These are phyloP conservation scores for Crassisporium funariophilum DNA, from an alignment of 768 basidiomycete species.

Conservation along the genomic window DNA sequence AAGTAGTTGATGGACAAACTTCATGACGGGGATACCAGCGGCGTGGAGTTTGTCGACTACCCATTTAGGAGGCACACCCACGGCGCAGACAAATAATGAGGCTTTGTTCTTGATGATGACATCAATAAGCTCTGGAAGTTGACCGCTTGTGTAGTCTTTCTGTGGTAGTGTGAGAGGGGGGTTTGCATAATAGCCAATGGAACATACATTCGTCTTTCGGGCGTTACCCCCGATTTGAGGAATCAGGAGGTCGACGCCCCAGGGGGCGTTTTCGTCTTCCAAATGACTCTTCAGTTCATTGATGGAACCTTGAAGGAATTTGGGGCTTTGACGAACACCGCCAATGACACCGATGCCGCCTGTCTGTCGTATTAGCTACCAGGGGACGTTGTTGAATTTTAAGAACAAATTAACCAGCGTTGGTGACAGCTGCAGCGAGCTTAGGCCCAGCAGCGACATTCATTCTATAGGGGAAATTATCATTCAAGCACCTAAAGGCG, in stretches of 20 bases:
- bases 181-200: conserved; percentile 7
- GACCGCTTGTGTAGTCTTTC: conserved; percentile 79
- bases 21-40: conserved; percentile 83
- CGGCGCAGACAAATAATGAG: conserved; percentile 79
- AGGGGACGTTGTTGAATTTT: no score
- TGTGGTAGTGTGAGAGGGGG: conserved; percentile 8
- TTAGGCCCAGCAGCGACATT: conserved; percentile 85
- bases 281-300: conserved; percentile 75
- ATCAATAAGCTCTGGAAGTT: conserved; percentile 75
- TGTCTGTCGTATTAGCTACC: no score
- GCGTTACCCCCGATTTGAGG: conserved; percentile 84
- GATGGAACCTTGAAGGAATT: conserved; percentile 65
- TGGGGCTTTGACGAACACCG: conserved; percentile 73
- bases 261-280: conserved; percentile 74
- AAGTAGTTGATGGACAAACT: conserved; percentile 46
- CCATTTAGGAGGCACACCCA: conserved; percentile 83
- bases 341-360: conserved; percentile 89
- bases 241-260: conserved; percentile 82
- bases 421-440: conserved; percentile 89
- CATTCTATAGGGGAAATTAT: conserved; percentile 52
- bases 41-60: conserved; percentile 81
- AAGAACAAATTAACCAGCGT: conserved; percentile 54
- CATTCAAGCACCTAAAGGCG: neutral
- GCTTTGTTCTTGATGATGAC: conserved; percentile 76
- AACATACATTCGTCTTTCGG: conserved; percentile 71